Conservation (phyloP, 2,329 filamentous ascomycete genomes). For the Simplicillium aogashimaense region DNA sequence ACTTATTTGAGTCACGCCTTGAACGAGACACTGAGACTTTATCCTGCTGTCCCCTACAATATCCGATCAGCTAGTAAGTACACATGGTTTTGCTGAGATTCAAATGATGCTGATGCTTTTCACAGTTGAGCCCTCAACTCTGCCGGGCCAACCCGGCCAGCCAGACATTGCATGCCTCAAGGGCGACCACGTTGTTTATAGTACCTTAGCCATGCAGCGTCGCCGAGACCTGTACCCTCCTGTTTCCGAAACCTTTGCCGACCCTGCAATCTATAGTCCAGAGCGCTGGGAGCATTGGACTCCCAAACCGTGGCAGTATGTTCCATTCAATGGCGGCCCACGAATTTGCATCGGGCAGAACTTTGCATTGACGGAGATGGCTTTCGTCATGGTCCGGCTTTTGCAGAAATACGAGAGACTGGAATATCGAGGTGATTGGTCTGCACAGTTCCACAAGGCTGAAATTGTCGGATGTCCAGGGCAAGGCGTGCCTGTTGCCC, state of each 20-base stretch:
- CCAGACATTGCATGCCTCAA: conserved; percentile 58
- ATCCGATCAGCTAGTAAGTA: conserved; percentile 61
- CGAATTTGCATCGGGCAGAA: conserved; percentile 72
- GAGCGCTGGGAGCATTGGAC: conserved; percentile 58
- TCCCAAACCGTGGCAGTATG: conserved; percentile 59
- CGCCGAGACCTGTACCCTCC: conserved; percentile 51
- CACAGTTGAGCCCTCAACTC: conserved; percentile 32
- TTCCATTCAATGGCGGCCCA: conserved; percentile 68
- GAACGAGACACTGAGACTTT: conserved; percentile 69
- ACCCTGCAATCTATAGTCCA: conserved; percentile 46
- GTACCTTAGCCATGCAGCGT: conserved; percentile 63
- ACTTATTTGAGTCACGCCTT: conserved; percentile 67
- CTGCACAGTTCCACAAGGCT: conserved; percentile 31
- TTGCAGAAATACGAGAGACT: conserved; percentile 50
- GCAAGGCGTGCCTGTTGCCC: conserved; percentile 28
- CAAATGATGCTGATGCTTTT: neutral
- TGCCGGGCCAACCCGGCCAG: conserved; percentile 61
- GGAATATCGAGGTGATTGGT: conserved; percentile 36
- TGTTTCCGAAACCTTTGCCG: conserved; percentile 31
- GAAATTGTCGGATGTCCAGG: conserved; percentile 33
- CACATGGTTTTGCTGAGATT: conserved; percentile 20
- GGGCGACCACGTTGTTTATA: conserved; percentile 57
- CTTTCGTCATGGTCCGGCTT: conserved; percentile 32
- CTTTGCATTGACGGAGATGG: conserved; percentile 69
- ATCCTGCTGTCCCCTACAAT: conserved; percentile 73